Percentiles rank a stretch among this genome's conserved stretches.
Evolutionary conservation across 1,284 basidiomycete species (phyloP).

Genomic region (Pyrrhoderma lamaoense): DNA sequence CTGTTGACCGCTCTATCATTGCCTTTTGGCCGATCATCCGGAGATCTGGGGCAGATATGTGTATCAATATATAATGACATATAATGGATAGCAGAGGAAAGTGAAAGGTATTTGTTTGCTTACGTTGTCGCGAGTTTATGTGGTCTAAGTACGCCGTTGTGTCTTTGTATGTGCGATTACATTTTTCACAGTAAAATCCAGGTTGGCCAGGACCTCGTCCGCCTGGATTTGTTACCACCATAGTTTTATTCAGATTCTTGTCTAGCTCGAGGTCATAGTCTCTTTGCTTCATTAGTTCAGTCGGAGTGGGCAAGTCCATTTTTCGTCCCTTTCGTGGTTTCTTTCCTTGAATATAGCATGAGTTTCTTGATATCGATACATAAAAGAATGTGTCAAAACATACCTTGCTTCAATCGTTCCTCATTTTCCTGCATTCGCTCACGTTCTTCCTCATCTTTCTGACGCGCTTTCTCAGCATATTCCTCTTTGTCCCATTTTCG

Average conservation of each 20-base stretch:
- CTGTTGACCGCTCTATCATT: slow-evolving; percentile 80
- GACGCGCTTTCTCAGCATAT: slow-evolving; percentile 68
- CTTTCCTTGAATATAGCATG: slow-evolving; percentile 45
- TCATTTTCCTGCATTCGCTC: slow-evolving; percentile 83
- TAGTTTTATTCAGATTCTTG: slow-evolving; percentile 51
- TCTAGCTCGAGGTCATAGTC: slow-evolving; percentile 78
- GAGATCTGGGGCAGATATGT: slow-evolving; percentile 54
- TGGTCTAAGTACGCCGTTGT: slow-evolving; percentile 92
- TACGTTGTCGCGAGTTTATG: slow-evolving; percentile 90
- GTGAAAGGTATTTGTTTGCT: slow-evolving; percentile 36
- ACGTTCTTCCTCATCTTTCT: slow-evolving; percentile 69
- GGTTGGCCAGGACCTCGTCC: slow-evolving; percentile 80
- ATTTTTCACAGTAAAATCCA: slow-evolving; percentile 88
- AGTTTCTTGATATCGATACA: not conserved
- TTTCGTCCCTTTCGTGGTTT: slow-evolving; percentile 59
- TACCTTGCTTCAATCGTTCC: slow-evolving; percentile 74
- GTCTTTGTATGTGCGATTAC: slow-evolving; percentile 89
- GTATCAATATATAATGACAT: slow-evolving; percentile 3
- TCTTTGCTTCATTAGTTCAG: slow-evolving; percentile 81
- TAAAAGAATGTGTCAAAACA: slow-evolving; percentile 18
- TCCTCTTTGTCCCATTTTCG: slow-evolving; percentile 87
- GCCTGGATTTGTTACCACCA: slow-evolving; percentile 51
- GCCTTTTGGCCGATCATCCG: slow-evolving; percentile 92
- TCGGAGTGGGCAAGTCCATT: slow-evolving; percentile 78
- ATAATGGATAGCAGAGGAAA: slow-evolving; percentile 6